Conservation (phyloP, 768 basidiomycete genomes). For the Sarcomyxa edulis region DNA sequence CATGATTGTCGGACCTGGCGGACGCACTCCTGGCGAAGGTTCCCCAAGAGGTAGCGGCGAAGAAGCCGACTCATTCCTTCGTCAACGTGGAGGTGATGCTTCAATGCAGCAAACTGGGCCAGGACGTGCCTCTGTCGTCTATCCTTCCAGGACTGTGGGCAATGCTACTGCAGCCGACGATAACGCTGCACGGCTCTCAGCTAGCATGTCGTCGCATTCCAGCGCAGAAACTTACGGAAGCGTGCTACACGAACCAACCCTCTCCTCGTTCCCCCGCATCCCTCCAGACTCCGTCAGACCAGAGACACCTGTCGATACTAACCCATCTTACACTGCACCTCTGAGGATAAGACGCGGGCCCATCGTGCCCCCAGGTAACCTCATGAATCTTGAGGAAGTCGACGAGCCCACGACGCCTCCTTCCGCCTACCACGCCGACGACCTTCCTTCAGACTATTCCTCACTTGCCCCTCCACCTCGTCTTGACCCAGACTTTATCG, state of each 20-base stretch:
- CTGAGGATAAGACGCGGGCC: slow-evolving; percentile 24
- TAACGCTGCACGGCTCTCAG: background rate
- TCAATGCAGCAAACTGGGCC: too few relatives aligned
- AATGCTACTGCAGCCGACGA: background rate
- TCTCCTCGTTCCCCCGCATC: slow-evolving; percentile 35
- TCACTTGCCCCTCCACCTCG: slow-evolving; percentile 29
- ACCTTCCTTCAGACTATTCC: slow-evolving; percentile 21
- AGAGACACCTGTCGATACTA: too few relatives aligned
- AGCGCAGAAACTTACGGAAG: too few relatives aligned
- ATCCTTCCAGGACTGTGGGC: background rate
- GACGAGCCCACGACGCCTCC: slow-evolving; percentile 21
- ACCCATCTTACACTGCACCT: background rate
- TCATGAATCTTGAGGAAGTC: slow-evolving; percentile 31
- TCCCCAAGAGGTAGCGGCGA: slow-evolving; percentile 67
- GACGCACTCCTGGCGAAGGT: slow-evolving; percentile 41
- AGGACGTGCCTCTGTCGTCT: too few relatives aligned
- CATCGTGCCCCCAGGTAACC: slow-evolving; percentile 30
- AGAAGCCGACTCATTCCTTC: slow-evolving; percentile 65
- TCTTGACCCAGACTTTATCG: slow-evolving; percentile 23
- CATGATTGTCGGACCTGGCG: slow-evolving; percentile 31
- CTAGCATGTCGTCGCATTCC: too few relatives aligned
- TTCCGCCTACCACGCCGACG: slow-evolving; percentile 11
- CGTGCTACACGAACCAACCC: too few relatives aligned
- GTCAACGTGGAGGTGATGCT: too few relatives aligned
- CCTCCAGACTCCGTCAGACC: too few relatives aligned